Base-by-base conservation (phyloP, 345 rosid genomes). In the Populus ilicifolia region DNA sequence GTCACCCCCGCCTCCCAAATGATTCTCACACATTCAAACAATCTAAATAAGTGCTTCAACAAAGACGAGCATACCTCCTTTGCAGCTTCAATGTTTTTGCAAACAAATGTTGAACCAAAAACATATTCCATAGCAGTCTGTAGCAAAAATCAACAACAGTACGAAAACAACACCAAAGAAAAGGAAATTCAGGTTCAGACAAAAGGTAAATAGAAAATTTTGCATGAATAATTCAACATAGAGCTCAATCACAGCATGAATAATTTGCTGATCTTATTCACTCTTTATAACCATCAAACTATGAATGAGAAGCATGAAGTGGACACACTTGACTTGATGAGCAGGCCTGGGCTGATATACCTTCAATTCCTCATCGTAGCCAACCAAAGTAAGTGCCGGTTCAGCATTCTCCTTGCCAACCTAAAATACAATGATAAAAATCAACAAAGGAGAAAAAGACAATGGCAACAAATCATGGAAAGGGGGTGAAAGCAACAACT, bases 61-160 rank as follows among this genome's bases (percentile, higher is more conserved):
- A 75, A 80, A 65, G 20, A 75, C 25, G 21, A 18, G 25, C 65
- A 70, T 88, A 93, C 99, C 96, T 93, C 93, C 84, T 96, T 88
- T 67, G 99, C 98, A 75, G 90, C 91, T 75, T 93, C 94, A 76
- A 75, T 82, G 43, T 85, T 89, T 86, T 92, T 93, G 93, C 99
- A 96, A 78, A 96, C 93, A 82, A 92, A 96, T 56, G 97, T 93
- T 63, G 97, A 92, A 80, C 99, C 98, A 85, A 93, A 92, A 79
- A 96, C 93, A 82, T 86, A 96, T 80, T 93, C 95, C 96, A 93
- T 91, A 70, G 98, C 98, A 67, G 75, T 87, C 99, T 96, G 94
- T 90, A 89, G 80, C 50, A 77, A 46, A 75, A 75, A 76, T 69
- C 36, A 70, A 25, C 23, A 72, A 72, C 50, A 39, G 73, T 18